Percentiles rank a stretch among this genome's conserved stretches.
Evolutionary conservation across 306 rosid species (phyloP).

Genomic region (Chamaecrista fasciculata): DNA sequence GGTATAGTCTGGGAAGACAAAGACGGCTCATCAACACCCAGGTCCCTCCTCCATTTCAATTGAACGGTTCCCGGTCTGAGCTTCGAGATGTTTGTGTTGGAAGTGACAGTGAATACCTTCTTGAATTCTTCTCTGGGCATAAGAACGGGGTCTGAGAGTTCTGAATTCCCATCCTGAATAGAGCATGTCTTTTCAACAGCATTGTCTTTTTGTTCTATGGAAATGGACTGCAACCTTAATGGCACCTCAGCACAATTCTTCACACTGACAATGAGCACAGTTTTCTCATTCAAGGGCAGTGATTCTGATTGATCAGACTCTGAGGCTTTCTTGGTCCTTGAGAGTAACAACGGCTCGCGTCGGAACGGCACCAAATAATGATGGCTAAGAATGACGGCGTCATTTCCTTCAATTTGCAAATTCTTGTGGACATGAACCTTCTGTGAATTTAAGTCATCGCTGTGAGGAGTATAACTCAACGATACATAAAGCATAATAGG

Average conservation of each 20-base stretch:
- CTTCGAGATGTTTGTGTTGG: slow-evolving; percentile 50
- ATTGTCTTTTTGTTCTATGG: slow-evolving; percentile 58
- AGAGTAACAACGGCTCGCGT: slow-evolving; percentile 68
- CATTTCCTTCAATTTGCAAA: slow-evolving; percentile 90
- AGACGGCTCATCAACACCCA: slow-evolving; percentile 47
- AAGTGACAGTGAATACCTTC: slow-evolving; percentile 68
- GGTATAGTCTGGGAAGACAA: slow-evolving; percentile 28
- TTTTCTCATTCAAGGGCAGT: slow-evolving; percentile 65
- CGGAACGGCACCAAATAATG: slow-evolving; percentile 72
- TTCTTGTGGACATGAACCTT: slow-evolving; percentile 80
- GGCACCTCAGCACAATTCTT: slow-evolving; percentile 75
- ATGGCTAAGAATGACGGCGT: slow-evolving; percentile 66
- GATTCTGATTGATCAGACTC: slow-evolving; percentile 53
- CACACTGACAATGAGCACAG: slow-evolving; percentile 59
- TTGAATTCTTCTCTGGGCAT: slow-evolving; percentile 86
- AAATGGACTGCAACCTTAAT: slow-evolving; percentile 57
- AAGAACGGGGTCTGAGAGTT: slow-evolving; percentile 47
- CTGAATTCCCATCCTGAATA: slow-evolving; percentile 49
- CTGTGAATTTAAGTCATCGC: slow-evolving; percentile 51
- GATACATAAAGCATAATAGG: slow-evolving; percentile 90
- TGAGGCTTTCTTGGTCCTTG: slow-evolving; percentile 57
- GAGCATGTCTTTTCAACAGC: slow-evolving; percentile 49
- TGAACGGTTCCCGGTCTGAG: slow-evolving; percentile 63
- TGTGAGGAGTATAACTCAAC: slow-evolving; percentile 61
- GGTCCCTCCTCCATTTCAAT: slow-evolving; percentile 79